Base-by-base conservation (phyloP, 495 filamentous ascomycete species). In the Daldinia childiae region DNA sequence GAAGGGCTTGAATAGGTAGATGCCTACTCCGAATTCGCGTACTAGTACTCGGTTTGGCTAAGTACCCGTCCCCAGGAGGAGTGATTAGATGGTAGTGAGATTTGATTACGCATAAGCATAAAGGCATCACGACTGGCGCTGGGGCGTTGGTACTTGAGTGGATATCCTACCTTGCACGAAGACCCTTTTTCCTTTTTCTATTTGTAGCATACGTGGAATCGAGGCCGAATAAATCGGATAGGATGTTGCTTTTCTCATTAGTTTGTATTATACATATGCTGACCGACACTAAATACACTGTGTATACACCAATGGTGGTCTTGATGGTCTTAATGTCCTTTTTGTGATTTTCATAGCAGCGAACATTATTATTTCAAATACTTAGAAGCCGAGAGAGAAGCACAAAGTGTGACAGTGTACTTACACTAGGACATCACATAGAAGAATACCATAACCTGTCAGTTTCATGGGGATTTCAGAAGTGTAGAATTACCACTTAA, bases 1-100 rank as follows among this genome's bases (percentile, higher is more conserved):
- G 75, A 78, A 56, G 76, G 68, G 8, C 69, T 66, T 4, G 62
- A 57, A 55, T 74, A 62, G 34, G 12, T 7, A 6, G 11, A 29
- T 17, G 2, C 29, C 26, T 12, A 3, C 12, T 52, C 12, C 7
- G 4, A 14, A 4, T 52, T 21, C 50, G 24, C 14, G 17, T 4
- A 17, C 43, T 17, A 19, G 17, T 17, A 8, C 43, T 48, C 43
- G 9, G 8, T 8, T 48, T 12, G 8, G 43, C 43, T 21, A 11
- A 48, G 19, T 11, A 24, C 17, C 43, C 11, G 9, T 7, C 6
- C 17, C 19, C 34, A 36, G 7, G 8, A 36, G 7, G 8, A 24
- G 43, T 21, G 9, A 48, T 48, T 17, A 21, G 39, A n/a, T 7
- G 29, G 21, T 38, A 12, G 58, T 29, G 58, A 50, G 54, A 67